phyloP scores from a whole-genome alignment of 176 grass and related monocot genomes.

The Aegilops sharonensis region DNA sequence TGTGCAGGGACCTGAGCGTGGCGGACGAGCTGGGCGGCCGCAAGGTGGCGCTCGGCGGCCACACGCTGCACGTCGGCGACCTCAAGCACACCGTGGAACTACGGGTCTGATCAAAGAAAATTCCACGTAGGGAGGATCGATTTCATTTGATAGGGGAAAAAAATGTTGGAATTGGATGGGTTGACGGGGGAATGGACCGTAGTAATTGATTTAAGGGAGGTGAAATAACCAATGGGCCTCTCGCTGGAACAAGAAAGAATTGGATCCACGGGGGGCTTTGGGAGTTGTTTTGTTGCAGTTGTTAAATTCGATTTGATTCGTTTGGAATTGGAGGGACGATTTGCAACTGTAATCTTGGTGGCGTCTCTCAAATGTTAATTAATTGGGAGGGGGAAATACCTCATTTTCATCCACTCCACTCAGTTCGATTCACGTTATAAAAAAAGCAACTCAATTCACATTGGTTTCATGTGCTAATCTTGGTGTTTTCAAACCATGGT shows the following conservation, averaged over 20 bases:
- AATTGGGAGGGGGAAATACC: slow-evolving; percentile 21
- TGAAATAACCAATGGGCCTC: slow-evolving; percentile 40
- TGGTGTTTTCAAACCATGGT: no score
- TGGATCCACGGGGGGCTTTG: slow-evolving; percentile 29
- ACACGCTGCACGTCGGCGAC: slow-evolving; percentile 76
- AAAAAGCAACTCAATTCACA: no score
- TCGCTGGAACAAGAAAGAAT: slow-evolving; percentile 23
- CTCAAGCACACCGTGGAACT: slow-evolving; percentile 70
- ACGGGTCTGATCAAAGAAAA: slow-evolving; percentile 22
- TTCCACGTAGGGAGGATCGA: neutral
- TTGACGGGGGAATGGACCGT: neutral
- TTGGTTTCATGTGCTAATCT: no score
- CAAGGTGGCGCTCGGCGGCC: slow-evolving; percentile 72
- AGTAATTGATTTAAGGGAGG: slow-evolving; percentile 44
- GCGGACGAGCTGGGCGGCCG: slow-evolving; percentile 76
- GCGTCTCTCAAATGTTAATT: neutral
- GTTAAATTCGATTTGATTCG: slow-evolving; percentile 21
- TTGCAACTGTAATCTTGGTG: slow-evolving; percentile 30
- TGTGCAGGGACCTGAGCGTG: slow-evolving; percentile 88
- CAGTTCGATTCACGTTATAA: neutral
- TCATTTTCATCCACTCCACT: slow-evolving; percentile 35
- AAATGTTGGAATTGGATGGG: neutral
- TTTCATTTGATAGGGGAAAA: neutral
- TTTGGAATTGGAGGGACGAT: slow-evolving; percentile 27
- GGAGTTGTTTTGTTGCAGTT: slow-evolving; percentile 20